Conservation (phyloP, 805 yeast genomes). For the Cyberlindnera japonica region DNA sequence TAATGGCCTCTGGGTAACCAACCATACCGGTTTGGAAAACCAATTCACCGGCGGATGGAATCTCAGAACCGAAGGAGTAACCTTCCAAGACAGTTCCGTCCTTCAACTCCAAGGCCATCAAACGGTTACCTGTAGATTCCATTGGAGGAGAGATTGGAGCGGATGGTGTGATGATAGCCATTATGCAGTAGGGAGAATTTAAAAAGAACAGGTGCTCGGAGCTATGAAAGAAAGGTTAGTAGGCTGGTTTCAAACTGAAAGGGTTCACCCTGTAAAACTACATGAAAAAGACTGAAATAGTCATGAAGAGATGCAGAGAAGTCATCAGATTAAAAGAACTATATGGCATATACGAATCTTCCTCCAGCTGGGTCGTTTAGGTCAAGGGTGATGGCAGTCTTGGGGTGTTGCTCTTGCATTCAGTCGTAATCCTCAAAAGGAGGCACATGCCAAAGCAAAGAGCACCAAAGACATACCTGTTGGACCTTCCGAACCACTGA, state of each 20-base stretch:
- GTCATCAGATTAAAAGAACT: conserved; percentile 12
- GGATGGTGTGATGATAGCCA: conserved; percentile 43
- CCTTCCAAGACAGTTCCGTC: conserved; percentile 88
- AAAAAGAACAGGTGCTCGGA: conserved; percentile 12
- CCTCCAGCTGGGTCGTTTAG: background rate
- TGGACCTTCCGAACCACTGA: conserved; percentile 6
- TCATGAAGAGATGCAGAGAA: conserved; percentile 6
- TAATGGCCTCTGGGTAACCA: conserved; percentile 96
- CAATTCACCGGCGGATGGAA: conserved; percentile 89
- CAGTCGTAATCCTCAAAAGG: background rate
- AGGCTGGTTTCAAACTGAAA: conserved; percentile 8
- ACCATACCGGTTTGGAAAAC: conserved; percentile 99
- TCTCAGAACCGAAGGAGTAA: conserved; percentile 93
- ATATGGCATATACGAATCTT: background rate
- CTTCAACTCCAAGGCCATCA: conserved; percentile 84
- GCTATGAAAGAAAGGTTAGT: conserved; percentile 9
- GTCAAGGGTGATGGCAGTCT: background rate
- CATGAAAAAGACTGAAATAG: conserved; percentile 5
- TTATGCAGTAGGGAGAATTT: conserved; percentile 6
- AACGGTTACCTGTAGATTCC: conserved; percentile 75
- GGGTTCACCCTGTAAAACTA: conserved; percentile 8
- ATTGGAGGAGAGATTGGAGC: conserved; percentile 89
- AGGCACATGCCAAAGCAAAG: background rate
- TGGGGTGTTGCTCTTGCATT: background rate
- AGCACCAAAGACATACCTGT: conserved; percentile 3